phyloP scores from a whole-genome alignment of 2,329 filamentous ascomycete species.

The Pezicula carpinea region DNA sequence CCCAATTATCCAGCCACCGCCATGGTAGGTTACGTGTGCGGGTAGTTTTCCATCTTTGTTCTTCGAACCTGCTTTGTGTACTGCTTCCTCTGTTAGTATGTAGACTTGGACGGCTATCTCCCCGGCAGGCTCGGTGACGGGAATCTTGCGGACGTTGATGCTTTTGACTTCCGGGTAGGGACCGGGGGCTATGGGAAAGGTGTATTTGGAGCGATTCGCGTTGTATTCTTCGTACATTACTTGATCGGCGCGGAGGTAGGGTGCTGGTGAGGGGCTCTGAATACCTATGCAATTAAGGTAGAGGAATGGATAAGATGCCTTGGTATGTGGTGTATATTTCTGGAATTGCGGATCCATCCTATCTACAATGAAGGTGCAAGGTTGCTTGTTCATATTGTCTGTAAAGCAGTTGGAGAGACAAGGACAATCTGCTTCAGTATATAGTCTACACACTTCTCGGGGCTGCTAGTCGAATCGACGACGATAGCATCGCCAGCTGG shows the following conservation, averaged over 20 bases:
- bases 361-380: slow-evolving; percentile 6
- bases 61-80: slow-evolving; percentile 6
- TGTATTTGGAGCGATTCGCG: slow-evolving; percentile 15
- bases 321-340: slow-evolving; percentile 2
- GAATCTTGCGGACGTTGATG: slow-evolving; percentile 8
- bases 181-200: slow-evolving; percentile 13
- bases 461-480: slow-evolving; percentile 21
- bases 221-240: slow-evolving; percentile 20
- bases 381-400: background rate
- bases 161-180: slow-evolving; percentile 13
- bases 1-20: slow-evolving; percentile 20
- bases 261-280: slow-evolving; percentile 5
- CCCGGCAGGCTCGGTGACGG: slow-evolving; percentile 13
- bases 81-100: slow-evolving; percentile 12
- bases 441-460: slow-evolving; percentile 15
- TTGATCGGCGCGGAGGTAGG: slow-evolving; percentile 16
- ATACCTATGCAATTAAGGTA: no score
- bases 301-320: no score
- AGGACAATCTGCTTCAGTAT: slow-evolving; percentile 22
- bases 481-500: slow-evolving; percentile 20
- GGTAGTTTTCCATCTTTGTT: slow-evolving; percentile 11
- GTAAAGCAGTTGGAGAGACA: background rate
- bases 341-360: slow-evolving; percentile 1
- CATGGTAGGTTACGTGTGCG: slow-evolving; percentile 18
- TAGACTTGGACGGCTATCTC: slow-evolving; percentile 15